Evolutionary conservation across 1,284 basidiomycete genomes (phyloP).

Genomic region (Fomitopsis schrenkii): DNA sequence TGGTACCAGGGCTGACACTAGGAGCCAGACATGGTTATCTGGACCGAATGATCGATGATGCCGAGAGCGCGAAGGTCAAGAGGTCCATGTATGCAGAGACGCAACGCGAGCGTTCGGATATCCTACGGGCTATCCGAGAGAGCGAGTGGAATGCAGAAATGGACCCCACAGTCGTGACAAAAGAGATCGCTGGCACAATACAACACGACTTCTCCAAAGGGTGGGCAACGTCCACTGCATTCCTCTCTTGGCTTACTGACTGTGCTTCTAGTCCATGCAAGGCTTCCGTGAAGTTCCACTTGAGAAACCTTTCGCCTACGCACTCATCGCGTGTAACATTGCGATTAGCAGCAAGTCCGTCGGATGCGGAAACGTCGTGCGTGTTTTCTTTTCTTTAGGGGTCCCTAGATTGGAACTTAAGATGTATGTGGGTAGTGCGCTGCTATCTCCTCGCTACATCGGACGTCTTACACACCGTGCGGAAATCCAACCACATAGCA

Average conservation of each 20-base stretch:
- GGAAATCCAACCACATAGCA: conserved; percentile 45
- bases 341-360: conserved; percentile 34
- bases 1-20: conserved; percentile 55
- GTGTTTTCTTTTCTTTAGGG: conserved; percentile 17
- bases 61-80: conserved; percentile 61
- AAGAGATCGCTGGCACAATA: conserved; percentile 38
- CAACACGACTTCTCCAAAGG: conserved; percentile 64
- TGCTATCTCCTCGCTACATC: conserved; percentile 48
- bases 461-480: conserved; percentile 61
- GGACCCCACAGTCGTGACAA: conserved; percentile 60
- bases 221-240: conserved; percentile 37
- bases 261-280: conserved; percentile 46
- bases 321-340: conserved; percentile 50
- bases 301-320: conserved; percentile 71
- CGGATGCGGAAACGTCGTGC: conserved; percentile 31
- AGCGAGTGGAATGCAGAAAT: conserved; percentile 79
- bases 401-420: neutral
- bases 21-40: conserved; percentile 68
- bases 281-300: conserved; percentile 48
- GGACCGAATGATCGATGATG: conserved; percentile 49
- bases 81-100: conserved; percentile 91
- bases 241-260: neutral
- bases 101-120: conserved; percentile 60
- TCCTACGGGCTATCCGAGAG: conserved; percentile 61
- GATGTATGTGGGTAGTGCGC: conserved; percentile 26